Conservation (phyloP, 495 filamentous ascomycete genomes). For the Hypoxylon fragiforme region DNA sequence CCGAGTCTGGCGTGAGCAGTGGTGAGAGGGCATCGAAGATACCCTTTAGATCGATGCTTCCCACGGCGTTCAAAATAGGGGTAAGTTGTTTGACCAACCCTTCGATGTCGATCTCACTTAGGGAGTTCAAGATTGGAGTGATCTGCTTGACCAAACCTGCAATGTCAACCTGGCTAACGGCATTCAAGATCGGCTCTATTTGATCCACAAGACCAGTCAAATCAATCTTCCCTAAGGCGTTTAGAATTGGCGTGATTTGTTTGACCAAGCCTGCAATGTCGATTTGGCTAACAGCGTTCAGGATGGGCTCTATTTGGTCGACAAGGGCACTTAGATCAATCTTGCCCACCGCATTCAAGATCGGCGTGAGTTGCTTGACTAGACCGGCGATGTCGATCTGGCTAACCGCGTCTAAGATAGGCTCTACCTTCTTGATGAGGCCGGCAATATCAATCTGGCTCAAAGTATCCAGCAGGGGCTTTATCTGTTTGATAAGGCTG, state of each 20-base stretch:
- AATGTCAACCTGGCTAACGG: slow-evolving; percentile 37
- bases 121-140: slow-evolving; percentile 37
- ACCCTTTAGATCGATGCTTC: slow-evolving; percentile 48
- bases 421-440: slow-evolving; percentile 39
- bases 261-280: slow-evolving; percentile 36
- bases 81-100: slow-evolving; percentile 40
- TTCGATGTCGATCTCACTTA: slow-evolving; percentile 44
- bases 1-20: slow-evolving; percentile 45
- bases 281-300: slow-evolving; percentile 52
- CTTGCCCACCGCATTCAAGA: slow-evolving; percentile 42
- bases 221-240: slow-evolving; percentile 41
- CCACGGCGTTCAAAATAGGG: slow-evolving; percentile 44
- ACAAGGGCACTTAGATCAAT: slow-evolving; percentile 51
- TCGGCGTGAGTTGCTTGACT: slow-evolving; percentile 43
- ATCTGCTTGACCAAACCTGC: slow-evolving; percentile 37
- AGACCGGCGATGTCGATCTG: slow-evolving; percentile 46
- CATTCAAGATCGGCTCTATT: slow-evolving; percentile 39
- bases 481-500: slow-evolving; percentile 41
- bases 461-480: slow-evolving; percentile 42
- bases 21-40: slow-evolving; percentile 44
- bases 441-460: slow-evolving; percentile 34
- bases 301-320: slow-evolving; percentile 42
- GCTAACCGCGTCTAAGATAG: slow-evolving; percentile 43
- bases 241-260: slow-evolving; percentile 36
- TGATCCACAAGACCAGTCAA: slow-evolving; percentile 35